Conservation (phyloP, 768 basidiomycete genomes). For the Lactifluus rugatus region DNA sequence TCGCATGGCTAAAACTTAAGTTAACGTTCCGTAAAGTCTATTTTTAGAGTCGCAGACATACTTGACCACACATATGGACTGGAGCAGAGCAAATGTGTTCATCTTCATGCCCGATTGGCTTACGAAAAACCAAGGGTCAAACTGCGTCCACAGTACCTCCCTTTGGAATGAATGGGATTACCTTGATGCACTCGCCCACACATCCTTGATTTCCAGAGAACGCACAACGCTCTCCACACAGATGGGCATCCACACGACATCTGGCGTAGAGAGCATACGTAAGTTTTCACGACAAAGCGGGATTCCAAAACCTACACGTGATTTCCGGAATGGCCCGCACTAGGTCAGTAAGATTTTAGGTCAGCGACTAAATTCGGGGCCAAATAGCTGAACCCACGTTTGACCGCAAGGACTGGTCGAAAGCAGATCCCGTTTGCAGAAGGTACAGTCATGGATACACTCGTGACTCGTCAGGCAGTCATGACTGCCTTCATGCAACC, state of each 20-base stretch:
- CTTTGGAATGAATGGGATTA: conserved; percentile 15
- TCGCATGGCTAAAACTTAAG: conserved; percentile 16
- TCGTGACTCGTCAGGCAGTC: conserved; percentile 42
- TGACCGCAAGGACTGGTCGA: conserved; percentile 32
- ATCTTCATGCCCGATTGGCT: conserved; percentile 44
- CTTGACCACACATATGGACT: conserved; percentile 48
- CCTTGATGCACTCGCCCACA: conserved; percentile 42
- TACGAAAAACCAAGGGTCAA: not conserved
- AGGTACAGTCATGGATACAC: conserved; percentile 39
- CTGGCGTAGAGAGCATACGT: conserved; percentile 24
- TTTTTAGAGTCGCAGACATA: conserved; percentile 18
- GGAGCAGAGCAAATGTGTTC: conserved; percentile 47
- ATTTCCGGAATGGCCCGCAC: conserved; percentile 46
- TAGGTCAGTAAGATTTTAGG: conserved; percentile 24
- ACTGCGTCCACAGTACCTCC: too few relatives aligned
- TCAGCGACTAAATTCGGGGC: not conserved
- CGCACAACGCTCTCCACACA: conserved; percentile 45
- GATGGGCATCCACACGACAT: conserved; percentile 40
- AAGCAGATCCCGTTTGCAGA: conserved; percentile 26
- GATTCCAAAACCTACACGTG: conserved; percentile 35
- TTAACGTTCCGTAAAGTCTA: too few relatives aligned
- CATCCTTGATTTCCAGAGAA: conserved; percentile 43
- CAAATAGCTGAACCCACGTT: conserved; percentile 29
- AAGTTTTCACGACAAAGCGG: not conserved
- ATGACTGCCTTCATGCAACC: conserved; percentile 38